Evolutionary conservation across 179 eudicot species (phyloP), one percentile per base, ranked within the genome.

Genomic region (Sideroxylon spinosum): DNA sequence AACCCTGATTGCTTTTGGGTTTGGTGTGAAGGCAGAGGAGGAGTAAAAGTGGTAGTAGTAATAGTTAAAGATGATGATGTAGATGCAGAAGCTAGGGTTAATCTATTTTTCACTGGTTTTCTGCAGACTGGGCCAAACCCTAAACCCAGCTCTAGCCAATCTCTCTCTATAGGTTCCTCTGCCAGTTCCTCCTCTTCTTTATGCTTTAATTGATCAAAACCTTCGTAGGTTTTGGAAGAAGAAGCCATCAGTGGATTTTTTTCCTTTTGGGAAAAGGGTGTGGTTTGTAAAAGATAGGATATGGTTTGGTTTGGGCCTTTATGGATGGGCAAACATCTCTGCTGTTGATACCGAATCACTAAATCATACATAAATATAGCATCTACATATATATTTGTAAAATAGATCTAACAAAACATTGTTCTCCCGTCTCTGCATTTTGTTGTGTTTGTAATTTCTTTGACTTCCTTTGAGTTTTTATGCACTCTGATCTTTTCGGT

Each of bases 281-380:
- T 46, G 55, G 25, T 71, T 16, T 17, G 23, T 29, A 48, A 23
- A 71, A 25, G 22, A 6, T 7, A 10, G 28, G 16, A 22, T 20
- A 53, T 29, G 59, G 59, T 71, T 50, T 53, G 59, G 75, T 71
- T 71, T 50, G 59, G 59, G 25, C 59, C 60, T 71, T 49, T 71
- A 71, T 49, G 75, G 32, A 50, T 14, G 4, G 28, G 32, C 29
- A 49, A 71, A 49, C 60, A 22, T 22, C 52, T 71, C 73, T 69
- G n/a, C 52, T 69, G 52, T 44, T 69, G 5, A 49, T 22, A 22
- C 73, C 52, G 46, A 69, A 37, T 26, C 56, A 37, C 20, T 32
- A 37, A 20, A 7, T 9, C 17, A 16, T 8, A 7, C 6, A 7
- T 4, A 7, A 0, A 9, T 68, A 3, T 37, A 37, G 44, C 4